Base-by-base conservation (phyloP, 78 protist species). In the Tieghemostelium lacteum region DNA sequence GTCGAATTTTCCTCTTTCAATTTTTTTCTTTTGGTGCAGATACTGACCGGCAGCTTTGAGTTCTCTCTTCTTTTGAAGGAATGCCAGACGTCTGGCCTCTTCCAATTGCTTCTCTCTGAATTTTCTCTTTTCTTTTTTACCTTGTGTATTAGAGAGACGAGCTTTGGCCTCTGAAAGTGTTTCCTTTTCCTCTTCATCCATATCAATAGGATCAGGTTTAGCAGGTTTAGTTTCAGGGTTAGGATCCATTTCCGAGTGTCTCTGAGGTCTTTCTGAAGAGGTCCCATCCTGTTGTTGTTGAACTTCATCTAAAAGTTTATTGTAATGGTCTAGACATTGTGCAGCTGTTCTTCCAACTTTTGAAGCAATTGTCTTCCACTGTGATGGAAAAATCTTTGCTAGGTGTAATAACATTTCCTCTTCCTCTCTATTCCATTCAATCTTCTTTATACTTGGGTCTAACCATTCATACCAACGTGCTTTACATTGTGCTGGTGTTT, bases 161-260 rank as follows among this genome's bases (percentile, higher is more conserved):
- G 99, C 99, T 8, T 98, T 91, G 7, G 99, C 99, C 78, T 98
- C 99, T 7, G 95, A 57, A 17, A 98, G 94, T 97, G 98, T 98
- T 64, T 99, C 99, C 88, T 98, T 98, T 87, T 99, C 99, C 50
- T 98, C 99, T 45, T 98, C 99, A 83, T 98, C 99, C 99, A 98
- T 98, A 86, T 99, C 99, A 4, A 97, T 96, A 2, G 99, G 99
- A 74, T 99, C 99, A 0, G 99, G 99, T 6, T 95, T 92, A 3
- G 99, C 99, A 0, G 99, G 99, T 76, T 96, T 97, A 0, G 97
- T 62, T 73, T 99, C 99, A 17, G 99, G 99, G 22, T 92, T 86
- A 5, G 99, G 99, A 45, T 99, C 99, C 55, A 98, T 93, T 20
- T 98, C 99, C 17, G 99, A 99, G 4, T 97, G 96, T 8, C 98